A percentile compares a stretch with the other conserved stretches of the same genome.
Conservation (phyloP, 768 basidiomycete species). For the Naganishia vaughanmartiniae region DNA sequence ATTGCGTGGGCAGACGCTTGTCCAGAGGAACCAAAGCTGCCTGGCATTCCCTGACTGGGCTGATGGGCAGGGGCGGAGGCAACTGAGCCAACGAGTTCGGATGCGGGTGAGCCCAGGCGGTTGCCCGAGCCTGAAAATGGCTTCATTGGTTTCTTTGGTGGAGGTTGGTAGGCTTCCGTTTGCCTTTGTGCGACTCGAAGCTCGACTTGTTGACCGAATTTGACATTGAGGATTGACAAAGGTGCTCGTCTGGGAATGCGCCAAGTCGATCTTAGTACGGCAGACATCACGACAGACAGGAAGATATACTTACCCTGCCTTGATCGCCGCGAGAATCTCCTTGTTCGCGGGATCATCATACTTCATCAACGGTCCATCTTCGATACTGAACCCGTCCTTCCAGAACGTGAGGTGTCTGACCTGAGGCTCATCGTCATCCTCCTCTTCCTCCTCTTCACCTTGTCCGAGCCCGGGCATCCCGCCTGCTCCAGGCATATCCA, state of each 20-base stretch:
- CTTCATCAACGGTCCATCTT: slow-evolving; percentile 77
- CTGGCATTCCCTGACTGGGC: slow-evolving; percentile 32
- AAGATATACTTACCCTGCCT: slow-evolving; percentile 64
- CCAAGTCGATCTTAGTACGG: background rate
- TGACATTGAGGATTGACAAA: slow-evolving; percentile 69
- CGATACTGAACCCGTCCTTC: slow-evolving; percentile 87
- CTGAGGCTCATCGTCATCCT: slow-evolving; percentile 59
- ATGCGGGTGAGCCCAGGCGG: slow-evolving; percentile 76
- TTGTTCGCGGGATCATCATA: slow-evolving; percentile 77
- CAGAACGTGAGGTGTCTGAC: slow-evolving; percentile 83
- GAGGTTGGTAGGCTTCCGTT: slow-evolving; percentile 67
- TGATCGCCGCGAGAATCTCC: slow-evolving; percentile 69
- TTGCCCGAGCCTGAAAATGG: slow-evolving; percentile 73
- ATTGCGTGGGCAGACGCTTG: slow-evolving; percentile 40
- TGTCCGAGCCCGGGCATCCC: slow-evolving; percentile 25
- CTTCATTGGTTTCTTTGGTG: slow-evolving; percentile 56
- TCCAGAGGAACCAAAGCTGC: slow-evolving; percentile 32
- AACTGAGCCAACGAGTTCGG: slow-evolving; percentile 45
- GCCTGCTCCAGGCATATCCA: background rate
- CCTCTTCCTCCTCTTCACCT: slow-evolving; percentile 51
- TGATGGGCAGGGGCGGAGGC: slow-evolving; percentile 9
- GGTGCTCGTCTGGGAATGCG: slow-evolving; percentile 66
- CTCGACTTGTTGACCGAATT: slow-evolving; percentile 75
- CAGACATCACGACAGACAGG: background rate
- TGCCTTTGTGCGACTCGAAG: slow-evolving; percentile 70